A percentile compares a stretch with the other conserved stretches of the same genome.
phyloP scores from a whole-genome alignment of 2,329 filamentous ascomycete genomes.

The Colletotrichum sp. region DNA sequence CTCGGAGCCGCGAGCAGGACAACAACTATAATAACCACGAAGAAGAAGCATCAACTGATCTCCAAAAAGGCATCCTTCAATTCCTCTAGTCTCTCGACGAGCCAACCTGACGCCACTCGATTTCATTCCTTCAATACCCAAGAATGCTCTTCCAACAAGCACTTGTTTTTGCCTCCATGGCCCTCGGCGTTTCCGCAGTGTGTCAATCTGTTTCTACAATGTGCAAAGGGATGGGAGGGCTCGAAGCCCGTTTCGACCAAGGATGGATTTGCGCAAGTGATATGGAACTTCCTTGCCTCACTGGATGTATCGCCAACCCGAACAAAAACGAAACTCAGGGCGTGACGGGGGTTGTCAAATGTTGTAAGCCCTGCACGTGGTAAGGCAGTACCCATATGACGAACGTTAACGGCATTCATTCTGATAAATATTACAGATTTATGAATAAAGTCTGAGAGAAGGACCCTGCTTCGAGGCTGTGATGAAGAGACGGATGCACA shows the following conservation, averaged over 20 bases:
- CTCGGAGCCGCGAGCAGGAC: neutral
- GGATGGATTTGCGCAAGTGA: neutral
- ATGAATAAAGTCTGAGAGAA: no score
- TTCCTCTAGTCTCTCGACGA: neutral
- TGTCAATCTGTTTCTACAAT: neutral
- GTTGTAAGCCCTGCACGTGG: rapidly evolving
- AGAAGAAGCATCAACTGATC: neutral
- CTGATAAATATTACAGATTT: neutral
- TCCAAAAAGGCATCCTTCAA: neutral
- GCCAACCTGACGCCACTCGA: neutral
- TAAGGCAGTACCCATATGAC: neutral
- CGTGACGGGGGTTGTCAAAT: neutral
- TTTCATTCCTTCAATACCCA: neutral
- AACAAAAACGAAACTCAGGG: neutral
- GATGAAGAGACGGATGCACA: neutral
- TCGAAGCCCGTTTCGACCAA: neutral
- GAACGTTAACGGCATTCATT: neutral
- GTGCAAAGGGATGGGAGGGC: neutral
- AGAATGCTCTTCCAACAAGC: neutral
- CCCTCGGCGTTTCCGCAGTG: neutral
- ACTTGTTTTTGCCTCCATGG: rapidly evolving
- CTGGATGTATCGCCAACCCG: neutral
- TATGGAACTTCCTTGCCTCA: neutral
- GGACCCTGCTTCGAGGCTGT: neutral
- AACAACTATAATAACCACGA: neutral